Conservation (phyloP, 148 eudicot species). For the Spergularia marina region DNA sequence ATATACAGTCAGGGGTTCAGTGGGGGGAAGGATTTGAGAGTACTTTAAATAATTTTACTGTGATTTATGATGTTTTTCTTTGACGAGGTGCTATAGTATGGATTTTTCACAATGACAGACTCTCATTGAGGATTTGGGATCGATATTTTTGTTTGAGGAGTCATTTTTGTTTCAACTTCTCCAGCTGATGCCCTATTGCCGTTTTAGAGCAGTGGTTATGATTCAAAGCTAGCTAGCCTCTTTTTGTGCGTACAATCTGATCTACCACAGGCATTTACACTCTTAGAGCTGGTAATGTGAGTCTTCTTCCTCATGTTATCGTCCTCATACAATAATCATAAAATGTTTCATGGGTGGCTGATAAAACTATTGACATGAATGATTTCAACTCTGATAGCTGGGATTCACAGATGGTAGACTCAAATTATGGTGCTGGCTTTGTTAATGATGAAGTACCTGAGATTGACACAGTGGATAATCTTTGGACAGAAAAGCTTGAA, state of each 20-base stretch:
- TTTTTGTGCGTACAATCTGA: neutral
- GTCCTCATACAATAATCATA: neutral
- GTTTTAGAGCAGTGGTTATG: neutral
- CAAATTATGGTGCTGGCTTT: conserved; percentile 16
- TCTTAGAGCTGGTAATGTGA: conserved; percentile 3
- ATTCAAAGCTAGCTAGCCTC: neutral
- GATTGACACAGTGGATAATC: conserved; percentile 26
- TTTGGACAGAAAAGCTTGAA: conserved; percentile 32
- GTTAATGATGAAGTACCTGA: conserved; percentile 23
- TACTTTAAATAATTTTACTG: neutral
- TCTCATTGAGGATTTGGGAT: neutral
- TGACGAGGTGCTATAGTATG: neutral
- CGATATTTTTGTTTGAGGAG: neutral
- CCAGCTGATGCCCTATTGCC: conserved; percentile 3
- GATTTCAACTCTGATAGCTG: neutral
- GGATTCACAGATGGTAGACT: conserved; percentile 22
- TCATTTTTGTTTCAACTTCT: neutral
- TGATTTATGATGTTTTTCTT: neutral
- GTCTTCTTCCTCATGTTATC: neutral
- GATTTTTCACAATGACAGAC: neutral
- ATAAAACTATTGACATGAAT: neutral
- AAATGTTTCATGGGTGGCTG: neutral
- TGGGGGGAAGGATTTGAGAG: neutral
- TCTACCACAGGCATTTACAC: neutral
- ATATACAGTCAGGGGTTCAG: neutral